Conservation (phyloP, 2,329 filamentous ascomycete genomes). For the Exophiala oligosperma region DNA sequence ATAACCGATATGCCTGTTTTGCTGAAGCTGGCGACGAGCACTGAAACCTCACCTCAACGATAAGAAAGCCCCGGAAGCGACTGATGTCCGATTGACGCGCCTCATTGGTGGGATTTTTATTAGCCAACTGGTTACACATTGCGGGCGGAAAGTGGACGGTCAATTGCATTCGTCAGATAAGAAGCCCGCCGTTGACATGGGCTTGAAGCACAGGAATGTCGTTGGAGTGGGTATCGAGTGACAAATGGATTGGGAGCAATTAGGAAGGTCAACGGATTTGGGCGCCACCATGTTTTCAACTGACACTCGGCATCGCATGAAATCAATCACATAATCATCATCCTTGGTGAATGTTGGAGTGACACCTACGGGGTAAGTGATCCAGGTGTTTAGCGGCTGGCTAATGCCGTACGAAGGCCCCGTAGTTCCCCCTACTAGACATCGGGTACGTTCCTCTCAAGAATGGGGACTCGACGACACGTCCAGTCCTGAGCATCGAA, state of each 20-base stretch:
- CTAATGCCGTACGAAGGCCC: background rate
- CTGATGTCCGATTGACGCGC: background rate
- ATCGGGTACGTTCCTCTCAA: background rate
- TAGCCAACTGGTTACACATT: background rate
- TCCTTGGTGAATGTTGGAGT: background rate
- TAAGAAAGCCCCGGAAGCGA: background rate
- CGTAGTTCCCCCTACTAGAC: too few species aligned
- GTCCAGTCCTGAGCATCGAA: too few species aligned
- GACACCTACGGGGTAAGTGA: too few species aligned
- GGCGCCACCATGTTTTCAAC: background rate
- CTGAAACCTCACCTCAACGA: background rate
- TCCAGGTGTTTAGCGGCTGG: background rate
- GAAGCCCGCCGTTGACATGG: background rate
- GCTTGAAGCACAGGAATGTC: background rate
- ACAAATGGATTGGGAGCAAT: background rate
- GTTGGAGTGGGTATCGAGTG: background rate
- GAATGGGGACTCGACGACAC: background rate
- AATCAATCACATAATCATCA: background rate
- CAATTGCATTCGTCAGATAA: background rate
- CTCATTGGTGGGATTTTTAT: background rate
- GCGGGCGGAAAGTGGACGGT: background rate
- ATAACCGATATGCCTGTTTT: too few species aligned
- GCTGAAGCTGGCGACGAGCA: background rate
- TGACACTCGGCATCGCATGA: too few species aligned
- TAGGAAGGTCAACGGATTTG: constrained; percentile 3